Evolutionary conservation across 2,329 filamentous ascomycete species (phyloP).

Genomic region (Penicillium nordicum): DNA sequence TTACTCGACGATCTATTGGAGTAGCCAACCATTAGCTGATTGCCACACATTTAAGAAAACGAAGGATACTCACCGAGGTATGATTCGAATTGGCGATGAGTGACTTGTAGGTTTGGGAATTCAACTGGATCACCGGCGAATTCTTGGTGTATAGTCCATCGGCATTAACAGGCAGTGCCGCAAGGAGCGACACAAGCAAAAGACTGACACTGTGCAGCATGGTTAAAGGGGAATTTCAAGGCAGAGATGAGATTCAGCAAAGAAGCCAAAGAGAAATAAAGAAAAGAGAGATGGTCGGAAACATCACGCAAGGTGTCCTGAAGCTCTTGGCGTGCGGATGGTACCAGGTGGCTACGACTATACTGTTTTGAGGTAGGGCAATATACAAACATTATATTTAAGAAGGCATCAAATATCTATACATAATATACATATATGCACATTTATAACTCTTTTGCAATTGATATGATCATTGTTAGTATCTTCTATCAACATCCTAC

Average conservation of each 20-base stretch:
- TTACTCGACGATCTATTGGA: constrained; percentile 52
- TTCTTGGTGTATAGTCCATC: constrained; percentile 79
- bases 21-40: constrained; percentile 3
- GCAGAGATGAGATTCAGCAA: neutral
- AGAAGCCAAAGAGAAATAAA: constrained; percentile 1
- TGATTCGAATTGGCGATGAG: constrained; percentile 86
- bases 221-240: constrained; percentile 2
- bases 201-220: constrained; percentile 43
- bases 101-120: constrained; percentile 72
- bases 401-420: neutral
- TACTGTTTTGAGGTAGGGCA: neutral
- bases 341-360: neutral
- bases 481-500: neutral
- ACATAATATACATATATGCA: neutral
- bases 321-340: constrained; percentile 37
- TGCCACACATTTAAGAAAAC: neutral
- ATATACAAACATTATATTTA: neutral
- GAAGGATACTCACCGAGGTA: constrained; percentile 67
- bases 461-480: neutral
- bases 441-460: no score
- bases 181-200: constrained; percentile 58
- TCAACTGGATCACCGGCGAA: constrained; percentile 81
- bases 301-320: constrained; percentile 40
- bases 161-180: constrained; percentile 61
- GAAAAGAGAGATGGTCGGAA: constrained; percentile 7